Evolutionary conservation across 371 early-diverging fungal genomes (phyloP).

Genomic region (Rhizopus delemar): DNA sequence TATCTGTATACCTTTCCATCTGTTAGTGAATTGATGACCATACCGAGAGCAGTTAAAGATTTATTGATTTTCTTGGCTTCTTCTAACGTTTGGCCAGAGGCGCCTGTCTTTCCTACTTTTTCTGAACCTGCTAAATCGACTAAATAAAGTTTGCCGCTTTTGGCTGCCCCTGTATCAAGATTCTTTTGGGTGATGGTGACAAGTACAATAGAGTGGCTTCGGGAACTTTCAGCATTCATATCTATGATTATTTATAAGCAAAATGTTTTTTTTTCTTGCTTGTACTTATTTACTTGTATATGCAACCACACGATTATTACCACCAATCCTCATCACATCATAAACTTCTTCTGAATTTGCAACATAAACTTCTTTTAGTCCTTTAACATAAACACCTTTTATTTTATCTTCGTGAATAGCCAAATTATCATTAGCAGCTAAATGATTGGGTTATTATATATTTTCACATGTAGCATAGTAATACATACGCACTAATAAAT

Average conservation of each 20-base stretch:
- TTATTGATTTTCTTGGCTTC: constrained; percentile 99
- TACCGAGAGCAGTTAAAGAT: constrained; percentile 94
- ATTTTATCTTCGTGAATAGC: constrained; percentile 93
- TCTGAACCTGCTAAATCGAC: constrained; percentile 99
- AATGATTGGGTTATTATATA: neutral
- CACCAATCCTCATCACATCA: constrained; percentile 91
- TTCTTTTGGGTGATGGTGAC: constrained; percentile 91
- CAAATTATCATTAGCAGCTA: constrained; percentile 82
- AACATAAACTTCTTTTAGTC: constrained; percentile 89
- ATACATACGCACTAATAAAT: constrained; percentile 83
- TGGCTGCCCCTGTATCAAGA: constrained; percentile 77
- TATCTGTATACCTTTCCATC: constrained; percentile 78
- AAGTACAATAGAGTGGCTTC: constrained; percentile 95
- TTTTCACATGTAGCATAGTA: neutral
- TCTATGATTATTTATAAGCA: constrained; percentile 40
- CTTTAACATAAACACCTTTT: constrained; percentile 94
- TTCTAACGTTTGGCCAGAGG: constrained; percentile 95
- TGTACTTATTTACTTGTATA: constrained; percentile 63
- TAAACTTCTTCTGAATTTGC: constrained; percentile 88
- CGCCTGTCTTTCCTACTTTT: constrained; percentile 95
- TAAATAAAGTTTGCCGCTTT: constrained; percentile 87
- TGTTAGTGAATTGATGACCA: constrained; percentile 97
- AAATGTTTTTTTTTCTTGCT: neutral
- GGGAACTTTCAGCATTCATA: constrained; percentile 96
- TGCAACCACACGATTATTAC: constrained; percentile 78